A percentile compares a stretch with the other conserved stretches of the same genome.
Evolutionary conservation across 345 rosid species (phyloP).

Genomic region (Rhodamnia argentea): DNA sequence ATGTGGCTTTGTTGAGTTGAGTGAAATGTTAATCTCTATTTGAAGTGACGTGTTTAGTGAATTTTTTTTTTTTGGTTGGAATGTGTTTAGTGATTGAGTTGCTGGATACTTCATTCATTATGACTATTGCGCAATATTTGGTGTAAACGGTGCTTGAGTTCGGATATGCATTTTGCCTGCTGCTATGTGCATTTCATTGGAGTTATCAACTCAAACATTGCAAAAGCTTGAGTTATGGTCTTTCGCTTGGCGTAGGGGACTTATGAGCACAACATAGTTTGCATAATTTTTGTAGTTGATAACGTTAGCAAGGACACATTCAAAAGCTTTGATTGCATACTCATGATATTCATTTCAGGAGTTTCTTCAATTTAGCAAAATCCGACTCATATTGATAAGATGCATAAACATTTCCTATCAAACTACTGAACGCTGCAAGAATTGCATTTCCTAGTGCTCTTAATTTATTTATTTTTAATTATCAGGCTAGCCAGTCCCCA

Average conservation of each 20-base stretch:
- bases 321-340: neutral
- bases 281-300: neutral
- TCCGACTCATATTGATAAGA: rapidly evolving
- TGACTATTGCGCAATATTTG: too few relatives aligned
- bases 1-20: neutral
- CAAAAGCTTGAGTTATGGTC: neutral
- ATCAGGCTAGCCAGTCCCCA: constrained; percentile 60
- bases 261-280: neutral
- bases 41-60: neutral
- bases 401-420: neutral
- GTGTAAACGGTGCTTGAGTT: too few relatives aligned
- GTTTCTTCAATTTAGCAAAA: neutral
- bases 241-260: neutral
- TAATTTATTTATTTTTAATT: neutral
- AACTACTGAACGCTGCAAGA: neutral
- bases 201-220: neutral
- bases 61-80: too few relatives aligned
- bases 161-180: neutral
- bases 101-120: too few relatives aligned
- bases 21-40: neutral
- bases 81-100: too few relatives aligned
- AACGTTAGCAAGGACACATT: neutral
- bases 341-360: neutral
- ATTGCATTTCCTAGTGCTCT: neutral
- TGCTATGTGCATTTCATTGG: neutral